Percentiles rank a stretch among this genome's conserved stretches.
These are phyloP conservation scores for Leccinum arenicola DNA, from an alignment of 768 basidiomycete genomes.

Conservation along the genomic window DNA sequence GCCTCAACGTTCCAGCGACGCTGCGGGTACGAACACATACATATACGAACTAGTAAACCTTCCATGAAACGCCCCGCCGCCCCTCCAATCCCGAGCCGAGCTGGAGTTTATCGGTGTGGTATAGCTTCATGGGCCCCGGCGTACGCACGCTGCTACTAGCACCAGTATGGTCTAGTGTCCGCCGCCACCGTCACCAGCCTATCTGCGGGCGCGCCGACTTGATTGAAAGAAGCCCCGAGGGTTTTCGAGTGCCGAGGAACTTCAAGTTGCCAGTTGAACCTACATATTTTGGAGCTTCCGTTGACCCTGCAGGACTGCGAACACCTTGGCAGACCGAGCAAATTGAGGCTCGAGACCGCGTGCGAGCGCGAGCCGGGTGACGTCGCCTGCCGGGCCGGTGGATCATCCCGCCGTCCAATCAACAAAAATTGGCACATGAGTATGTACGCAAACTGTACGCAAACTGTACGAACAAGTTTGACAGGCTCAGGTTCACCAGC, in stretches of 20 bases:
- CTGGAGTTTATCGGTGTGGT: no score
- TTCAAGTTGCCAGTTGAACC: neutral
- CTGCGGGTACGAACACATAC: neutral
- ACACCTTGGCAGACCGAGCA: no score
- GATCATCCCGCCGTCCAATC: neutral
- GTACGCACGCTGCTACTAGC: no score
- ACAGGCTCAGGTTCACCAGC: neutral
- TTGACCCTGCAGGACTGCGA: neutral
- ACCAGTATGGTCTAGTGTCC: neutral
- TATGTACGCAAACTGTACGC: no score
- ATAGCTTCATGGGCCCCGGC: no score
- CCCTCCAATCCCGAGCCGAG: neutral
- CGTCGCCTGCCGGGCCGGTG: neutral
- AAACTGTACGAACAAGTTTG: neutral
- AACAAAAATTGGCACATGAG: neutral
- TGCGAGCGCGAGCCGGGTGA: neutral
- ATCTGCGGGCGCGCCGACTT: neutral
- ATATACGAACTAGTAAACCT: neutral
- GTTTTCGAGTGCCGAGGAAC: neutral
- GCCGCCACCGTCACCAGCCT: neutral
- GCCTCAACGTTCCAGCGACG: no score
- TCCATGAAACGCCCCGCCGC: no score
- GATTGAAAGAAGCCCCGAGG: neutral
- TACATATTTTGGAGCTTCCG: neutral
- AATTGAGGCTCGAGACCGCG: no score